phyloP scores from a whole-genome alignment of 495 filamentous ascomycete species.

The Aspergillus asperescens region DNA sequence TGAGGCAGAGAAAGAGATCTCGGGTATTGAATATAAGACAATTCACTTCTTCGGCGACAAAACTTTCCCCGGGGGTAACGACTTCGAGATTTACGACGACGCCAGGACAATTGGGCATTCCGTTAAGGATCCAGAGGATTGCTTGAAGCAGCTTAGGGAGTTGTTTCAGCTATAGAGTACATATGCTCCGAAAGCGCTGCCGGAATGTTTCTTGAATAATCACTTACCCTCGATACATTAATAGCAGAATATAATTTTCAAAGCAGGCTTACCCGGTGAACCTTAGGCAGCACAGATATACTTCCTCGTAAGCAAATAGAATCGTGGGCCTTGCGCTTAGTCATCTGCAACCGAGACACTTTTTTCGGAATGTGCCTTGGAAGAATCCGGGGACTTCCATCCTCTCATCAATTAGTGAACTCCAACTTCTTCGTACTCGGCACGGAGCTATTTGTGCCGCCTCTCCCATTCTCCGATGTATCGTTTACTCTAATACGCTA shows the following conservation, averaged over 20 bases:
- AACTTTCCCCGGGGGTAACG: slow-evolving; percentile 81
- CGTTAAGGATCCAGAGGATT: slow-evolving; percentile 78
- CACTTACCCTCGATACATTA: not conserved
- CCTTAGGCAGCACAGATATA: too few species aligned
- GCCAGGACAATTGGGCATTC: slow-evolving; percentile 74
- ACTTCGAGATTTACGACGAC: slow-evolving; percentile 88
- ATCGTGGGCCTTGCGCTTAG: not conserved
- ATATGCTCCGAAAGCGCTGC: slow-evolving; percentile 7
- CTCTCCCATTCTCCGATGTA: not conserved
- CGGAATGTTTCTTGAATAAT: slow-evolving; percentile 13
- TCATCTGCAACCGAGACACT: not conserved
- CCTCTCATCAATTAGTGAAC: not conserved
- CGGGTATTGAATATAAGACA: slow-evolving; percentile 70
- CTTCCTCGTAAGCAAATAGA: too few species aligned
- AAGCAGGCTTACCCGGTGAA: not conserved
- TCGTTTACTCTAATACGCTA: not conserved
- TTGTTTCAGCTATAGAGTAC: slow-evolving; percentile 61
- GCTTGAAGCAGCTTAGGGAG: slow-evolving; percentile 67
- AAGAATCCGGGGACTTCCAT: slow-evolving; percentile 6
- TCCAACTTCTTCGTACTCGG: not conserved
- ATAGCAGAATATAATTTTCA: not conserved
- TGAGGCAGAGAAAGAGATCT: slow-evolving; percentile 71
- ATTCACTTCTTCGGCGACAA: slow-evolving; percentile 99
- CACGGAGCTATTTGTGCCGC: not conserved
- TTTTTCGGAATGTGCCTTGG: not conserved